A percentile compares a stretch with the other conserved stretches of the same genome.
These are phyloP conservation scores for Blastocystis sp. DNA, from an alignment of 352 stramenopile genomes.

Conservation along the genomic window DNA sequence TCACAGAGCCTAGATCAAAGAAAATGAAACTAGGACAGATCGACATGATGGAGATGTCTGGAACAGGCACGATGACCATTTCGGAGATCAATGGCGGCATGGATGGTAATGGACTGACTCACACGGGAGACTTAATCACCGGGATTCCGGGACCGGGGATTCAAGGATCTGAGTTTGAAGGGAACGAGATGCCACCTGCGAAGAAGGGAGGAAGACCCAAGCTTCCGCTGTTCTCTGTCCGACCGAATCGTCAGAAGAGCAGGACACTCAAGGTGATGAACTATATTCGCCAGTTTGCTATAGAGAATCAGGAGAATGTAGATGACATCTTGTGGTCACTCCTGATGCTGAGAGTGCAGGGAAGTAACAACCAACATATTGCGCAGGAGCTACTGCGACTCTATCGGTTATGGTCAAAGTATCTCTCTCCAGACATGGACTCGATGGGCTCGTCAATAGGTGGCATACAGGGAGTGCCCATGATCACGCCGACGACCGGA, in stretches of 20 bases:
- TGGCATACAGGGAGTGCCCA: not conserved
- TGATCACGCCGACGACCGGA: not conserved
- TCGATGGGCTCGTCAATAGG: not conserved
- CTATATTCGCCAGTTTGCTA: conserved; percentile 37
- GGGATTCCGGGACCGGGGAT: not conserved
- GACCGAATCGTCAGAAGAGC: conserved; percentile 7
- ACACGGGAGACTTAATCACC: not conserved
- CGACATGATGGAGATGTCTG: not conserved
- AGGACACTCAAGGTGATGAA: conserved; percentile 18
- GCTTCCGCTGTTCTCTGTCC: conserved; percentile 58
- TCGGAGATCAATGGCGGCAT: not conserved
- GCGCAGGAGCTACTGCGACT: not conserved
- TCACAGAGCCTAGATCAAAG: not conserved
- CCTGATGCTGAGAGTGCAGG: conserved; percentile 52
- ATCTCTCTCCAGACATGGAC: not conserved
- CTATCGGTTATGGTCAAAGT: conserved; percentile 15
- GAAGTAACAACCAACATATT: conserved; percentile 33
- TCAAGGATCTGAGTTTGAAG: not conserved
- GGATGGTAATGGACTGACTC: not conserved
- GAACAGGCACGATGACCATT: not conserved
- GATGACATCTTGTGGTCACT: conserved; percentile 60
- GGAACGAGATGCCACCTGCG: not conserved
- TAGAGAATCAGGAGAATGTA: conserved; percentile 54
- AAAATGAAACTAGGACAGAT: not conserved
- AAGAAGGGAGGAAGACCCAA: conserved; percentile 52